Evolutionary conservation across 1,139 yeast genomes (phyloP).

Genomic region (Kodamaea sp.): DNA sequence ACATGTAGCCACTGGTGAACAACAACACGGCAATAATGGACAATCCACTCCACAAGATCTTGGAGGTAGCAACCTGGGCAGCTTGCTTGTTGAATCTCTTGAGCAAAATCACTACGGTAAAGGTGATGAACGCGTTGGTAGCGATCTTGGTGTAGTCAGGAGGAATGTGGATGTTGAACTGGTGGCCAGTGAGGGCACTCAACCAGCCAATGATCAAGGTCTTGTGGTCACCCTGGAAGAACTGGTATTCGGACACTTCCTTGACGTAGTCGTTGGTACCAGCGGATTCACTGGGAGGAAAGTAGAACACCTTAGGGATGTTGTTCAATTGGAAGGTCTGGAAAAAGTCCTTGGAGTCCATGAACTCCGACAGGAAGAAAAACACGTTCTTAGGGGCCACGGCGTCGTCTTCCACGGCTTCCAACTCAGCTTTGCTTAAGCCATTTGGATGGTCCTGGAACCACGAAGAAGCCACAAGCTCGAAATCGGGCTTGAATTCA

Average conservation of each 20-base stretch:
- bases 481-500: conserved; percentile 67
- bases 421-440: conserved; percentile 28
- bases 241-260: conserved; percentile 48
- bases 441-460: conserved; percentile 47
- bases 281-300: conserved; percentile 53
- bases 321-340: conserved; percentile 58
- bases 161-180: conserved; percentile 56
- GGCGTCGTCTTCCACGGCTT: conserved; percentile 24
- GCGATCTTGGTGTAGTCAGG: conserved; percentile 53
- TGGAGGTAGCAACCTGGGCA: conserved; percentile 26
- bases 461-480: conserved; percentile 58
- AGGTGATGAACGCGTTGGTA: conserved; percentile 44
- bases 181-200: conserved; percentile 39
- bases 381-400: conserved; percentile 43
- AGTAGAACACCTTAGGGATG: conserved; percentile 77
- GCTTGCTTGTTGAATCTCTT: conserved; percentile 37
- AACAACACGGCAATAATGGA: conserved; percentile 63
- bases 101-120: conserved; percentile 23
- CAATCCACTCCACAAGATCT: conserved; percentile 61
- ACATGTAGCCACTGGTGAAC: conserved; percentile 92
- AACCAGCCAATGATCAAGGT: conserved; percentile 43
- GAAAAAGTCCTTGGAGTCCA: conserved; percentile 56
- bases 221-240: conserved; percentile 56
- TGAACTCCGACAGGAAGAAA: conserved; percentile 76
- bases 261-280: conserved; percentile 29